Conservation (phyloP, 495 filamentous ascomycete genomes). For the Neurospora sp. region DNA sequence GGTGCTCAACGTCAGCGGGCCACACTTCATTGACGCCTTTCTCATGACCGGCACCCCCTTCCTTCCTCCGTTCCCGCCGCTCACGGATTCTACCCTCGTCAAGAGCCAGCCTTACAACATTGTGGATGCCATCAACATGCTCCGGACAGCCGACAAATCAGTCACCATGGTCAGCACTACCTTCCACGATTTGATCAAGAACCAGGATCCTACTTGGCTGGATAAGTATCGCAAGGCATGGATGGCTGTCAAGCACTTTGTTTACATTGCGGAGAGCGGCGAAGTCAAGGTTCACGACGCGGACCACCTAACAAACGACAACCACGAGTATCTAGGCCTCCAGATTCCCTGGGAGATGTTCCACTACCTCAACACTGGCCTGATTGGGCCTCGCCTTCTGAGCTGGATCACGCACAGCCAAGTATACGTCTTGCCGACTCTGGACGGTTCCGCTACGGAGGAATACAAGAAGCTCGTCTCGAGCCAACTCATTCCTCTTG, state of each 20-base stretch:
- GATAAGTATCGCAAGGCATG: conserved; percentile 76
- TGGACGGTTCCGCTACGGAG: conserved; percentile 69
- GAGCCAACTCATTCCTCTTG: conserved; percentile 56
- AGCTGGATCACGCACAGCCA: conserved; percentile 72
- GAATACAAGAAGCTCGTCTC: conserved; percentile 75
- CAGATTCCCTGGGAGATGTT: conserved; percentile 87
- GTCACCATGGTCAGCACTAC: conserved; percentile 55
- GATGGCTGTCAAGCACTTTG: conserved; percentile 78
- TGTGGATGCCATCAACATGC: conserved; percentile 59
- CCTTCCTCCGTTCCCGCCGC: conserved; percentile 63
- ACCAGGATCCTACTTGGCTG: conserved; percentile 62
- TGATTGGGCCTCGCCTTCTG: conserved; percentile 69
- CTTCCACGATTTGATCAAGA: conserved; percentile 60
- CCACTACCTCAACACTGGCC: conserved; percentile 75
- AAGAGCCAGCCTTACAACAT: conserved; percentile 44
- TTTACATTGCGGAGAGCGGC: conserved; percentile 65
- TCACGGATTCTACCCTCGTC: conserved; percentile 44
- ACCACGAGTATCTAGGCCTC: conserved; percentile 80
- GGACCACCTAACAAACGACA: conserved; percentile 61
- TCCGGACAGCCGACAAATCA: conserved; percentile 53
- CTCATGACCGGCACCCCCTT: conserved; percentile 78
- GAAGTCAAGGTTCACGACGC: conserved; percentile 60
- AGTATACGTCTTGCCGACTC: conserved; percentile 60
- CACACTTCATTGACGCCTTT: conserved; percentile 72
- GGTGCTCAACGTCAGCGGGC: conserved; percentile 55